A percentile compares a stretch with the other conserved stretches of the same genome.
Conservation (phyloP, 1,284 basidiomycete species). For the Wallemia ichthyophaga region DNA sequence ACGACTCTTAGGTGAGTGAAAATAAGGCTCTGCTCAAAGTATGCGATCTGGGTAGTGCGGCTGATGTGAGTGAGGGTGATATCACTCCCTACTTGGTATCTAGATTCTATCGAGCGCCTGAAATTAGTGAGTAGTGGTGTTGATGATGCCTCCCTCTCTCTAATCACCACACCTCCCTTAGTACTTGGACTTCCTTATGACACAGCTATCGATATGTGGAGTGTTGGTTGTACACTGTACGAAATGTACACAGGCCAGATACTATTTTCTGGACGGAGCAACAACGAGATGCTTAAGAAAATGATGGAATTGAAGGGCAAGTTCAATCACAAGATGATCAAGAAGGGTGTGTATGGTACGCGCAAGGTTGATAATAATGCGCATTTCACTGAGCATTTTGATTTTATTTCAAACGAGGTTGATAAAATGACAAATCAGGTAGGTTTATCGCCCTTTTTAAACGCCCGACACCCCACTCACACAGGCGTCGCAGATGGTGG, state of each 20-base stretch:
- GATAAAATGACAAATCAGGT: conserved; percentile 55
- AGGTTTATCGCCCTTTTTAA: too few species aligned
- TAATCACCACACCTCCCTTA: conserved; percentile 19
- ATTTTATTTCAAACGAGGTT: conserved; percentile 33
- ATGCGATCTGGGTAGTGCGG: conserved; percentile 86
- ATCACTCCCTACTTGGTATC: conserved; percentile 96
- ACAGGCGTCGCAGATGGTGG: conserved; percentile 14
- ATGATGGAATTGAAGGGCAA: conserved; percentile 93
- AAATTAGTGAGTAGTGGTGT: conserved; percentile 46
- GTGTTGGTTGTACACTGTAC: conserved; percentile 86
- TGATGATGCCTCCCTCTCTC: background rate
- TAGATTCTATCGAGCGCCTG: conserved; percentile 90
- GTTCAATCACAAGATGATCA: conserved; percentile 76
- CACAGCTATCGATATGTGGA: conserved; percentile 82
- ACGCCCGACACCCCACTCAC: background rate
- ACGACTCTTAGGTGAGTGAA: conserved; percentile 44
- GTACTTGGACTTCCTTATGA: conserved; percentile 89
- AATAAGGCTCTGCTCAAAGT: conserved; percentile 77
- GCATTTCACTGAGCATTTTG: conserved; percentile 22
- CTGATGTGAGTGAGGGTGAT: conserved; percentile 74
- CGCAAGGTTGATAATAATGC: conserved; percentile 81
- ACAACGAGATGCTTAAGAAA: conserved; percentile 88
- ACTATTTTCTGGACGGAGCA: conserved; percentile 78
- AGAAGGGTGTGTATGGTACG: conserved; percentile 68
- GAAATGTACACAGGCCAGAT: conserved; percentile 98